phyloP scores from a whole-genome alignment of 352 stramenopile species.

The Aphanomyces euteiches region DNA sequence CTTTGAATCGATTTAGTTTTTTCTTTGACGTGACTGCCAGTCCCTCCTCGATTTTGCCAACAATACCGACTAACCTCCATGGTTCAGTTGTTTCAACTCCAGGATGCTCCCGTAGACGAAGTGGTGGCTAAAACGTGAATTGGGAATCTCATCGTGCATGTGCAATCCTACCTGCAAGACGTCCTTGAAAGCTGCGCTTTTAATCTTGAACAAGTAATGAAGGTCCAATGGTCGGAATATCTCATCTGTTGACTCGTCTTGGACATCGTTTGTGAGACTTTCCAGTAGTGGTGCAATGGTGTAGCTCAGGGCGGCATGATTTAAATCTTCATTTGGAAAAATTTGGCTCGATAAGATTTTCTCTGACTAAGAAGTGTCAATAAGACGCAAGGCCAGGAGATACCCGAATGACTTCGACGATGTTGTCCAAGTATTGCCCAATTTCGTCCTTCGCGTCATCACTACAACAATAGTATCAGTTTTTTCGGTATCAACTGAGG shows the following conservation, averaged over 20 bases:
- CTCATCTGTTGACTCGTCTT: constrained; percentile 21
- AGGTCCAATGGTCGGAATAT: constrained; percentile 22
- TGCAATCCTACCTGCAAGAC: constrained; percentile 16
- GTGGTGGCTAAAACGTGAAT: constrained; percentile 42
- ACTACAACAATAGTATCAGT: no score
- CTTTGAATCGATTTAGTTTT: constrained; percentile 57
- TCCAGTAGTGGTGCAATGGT: constrained; percentile 52
- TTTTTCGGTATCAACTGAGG: no score
- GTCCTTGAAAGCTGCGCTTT: constrained; percentile 24
- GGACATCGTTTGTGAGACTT: constrained; percentile 48
- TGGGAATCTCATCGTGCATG: background rate
- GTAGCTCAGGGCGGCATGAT: constrained; percentile 56
- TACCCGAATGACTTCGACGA: constrained; percentile 26
- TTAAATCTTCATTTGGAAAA: constrained; percentile 61
- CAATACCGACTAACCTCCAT: constrained; percentile 51
- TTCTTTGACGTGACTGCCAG: constrained; percentile 51
- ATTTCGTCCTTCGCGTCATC: constrained; percentile 8
- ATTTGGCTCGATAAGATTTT: constrained; percentile 48
- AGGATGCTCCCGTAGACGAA: constrained; percentile 62
- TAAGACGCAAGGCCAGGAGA: no score
- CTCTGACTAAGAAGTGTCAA: constrained; percentile 41
- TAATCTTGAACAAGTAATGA: constrained; percentile 30
- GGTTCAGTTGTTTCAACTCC: constrained; percentile 60
- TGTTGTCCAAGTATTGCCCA: constrained; percentile 12
- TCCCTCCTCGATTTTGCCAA: constrained; percentile 42